Evolutionary conservation across 225 moss, liverwort and hornwort species (phyloP), one percentile per base, ranked within the genome.

Genomic region (Neckera pumila): DNA sequence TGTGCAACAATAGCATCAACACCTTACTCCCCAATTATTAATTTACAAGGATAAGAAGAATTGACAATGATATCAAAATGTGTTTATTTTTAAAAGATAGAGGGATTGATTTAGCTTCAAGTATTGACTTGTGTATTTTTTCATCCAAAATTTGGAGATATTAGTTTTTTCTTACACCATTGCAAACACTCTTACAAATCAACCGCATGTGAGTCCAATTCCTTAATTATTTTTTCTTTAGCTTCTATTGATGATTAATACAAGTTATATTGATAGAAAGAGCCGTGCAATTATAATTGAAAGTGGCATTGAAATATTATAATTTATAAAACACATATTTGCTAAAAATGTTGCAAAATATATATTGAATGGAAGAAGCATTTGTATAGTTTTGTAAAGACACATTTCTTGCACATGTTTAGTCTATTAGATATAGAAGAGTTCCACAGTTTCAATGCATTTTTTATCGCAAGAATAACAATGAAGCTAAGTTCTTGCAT

Each of bases 131-230:
- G 49, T 4, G 11, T 12, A 49, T 49, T 49, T 49, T 49, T 49
- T 49, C 49, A 49, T 49, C 49, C 49, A 49, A 49, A 49, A 49
- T 49, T 49, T 49, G 49, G 49, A 49, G 13, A 49, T 49, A 49
- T 49, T 49, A 49, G 49, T 6, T 38, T 67, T 67, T n/a, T 22
- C 12, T 67, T 67, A 7, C 0, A 38, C 22, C 20, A 38, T 67
- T 67, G 38, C 4, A 22, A 1, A 36, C 20, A 5, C 3, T 66
- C 10, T 65, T 65, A 65, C 2, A 1, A 66, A 0, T 12, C 12
- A 67, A n/a, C 12, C 0, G 4, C 38, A 12, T 22, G 22, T 67
- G 12, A 12, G 7, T n/a, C 0, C 6, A n/a, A 10, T 6, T 3
- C n/a, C n/a, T 22, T 21, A 4, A 11, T 17, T n/a, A n/a, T 22